Evolutionary conservation across 441 rosid genomes (phyloP), one percentile per base, ranked within the genome.

Genomic region (Brassica balearica): DNA sequence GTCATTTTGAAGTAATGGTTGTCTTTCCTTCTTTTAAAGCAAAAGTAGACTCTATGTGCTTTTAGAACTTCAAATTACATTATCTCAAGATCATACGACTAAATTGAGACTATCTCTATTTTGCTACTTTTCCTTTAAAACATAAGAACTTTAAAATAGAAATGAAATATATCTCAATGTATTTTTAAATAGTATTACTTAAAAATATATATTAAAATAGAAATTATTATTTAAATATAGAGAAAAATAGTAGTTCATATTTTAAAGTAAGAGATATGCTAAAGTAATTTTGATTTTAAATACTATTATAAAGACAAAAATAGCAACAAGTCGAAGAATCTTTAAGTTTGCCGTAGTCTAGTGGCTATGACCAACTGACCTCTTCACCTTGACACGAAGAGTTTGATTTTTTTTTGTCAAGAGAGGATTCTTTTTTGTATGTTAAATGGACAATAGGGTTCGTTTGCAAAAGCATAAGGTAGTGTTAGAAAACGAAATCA

Each of bases 1-100:
- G 56, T 36, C 43, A 72, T 43, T 67, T 66, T 56, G 12, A 69
- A 36, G 14, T 53, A 61, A 74, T 19, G 60, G 65, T 19, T 20
- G 10, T 27, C 27, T 20, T 77, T 55, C 6, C 15, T 60, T 68
- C 17, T 65, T 17, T 1, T 15, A 14, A 34, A 34, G 41, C 19
- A 32, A 11, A 55, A 55, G 12, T 70, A 55, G 7, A 51, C 17
- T 14, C 14, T 5, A 19, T 23, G 15, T 60, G 32, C 64, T 11
- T 60, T 59, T 60, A 10, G 34, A 60, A 60, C 64, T 60, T 60
- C 64, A 22, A 8, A 56, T 19, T 56, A 17, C 11, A 17, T 17
- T 56, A 56, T 17, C 15, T 15, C 19, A 51, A 51, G 58, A 53
- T 53, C 22, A 6, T 53, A 51, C 19, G 2, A 51, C 2, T 51